phyloP scores from a whole-genome alignment of 2,329 filamentous ascomycete genomes.

The Aureobasidium subglaciale region DNA sequence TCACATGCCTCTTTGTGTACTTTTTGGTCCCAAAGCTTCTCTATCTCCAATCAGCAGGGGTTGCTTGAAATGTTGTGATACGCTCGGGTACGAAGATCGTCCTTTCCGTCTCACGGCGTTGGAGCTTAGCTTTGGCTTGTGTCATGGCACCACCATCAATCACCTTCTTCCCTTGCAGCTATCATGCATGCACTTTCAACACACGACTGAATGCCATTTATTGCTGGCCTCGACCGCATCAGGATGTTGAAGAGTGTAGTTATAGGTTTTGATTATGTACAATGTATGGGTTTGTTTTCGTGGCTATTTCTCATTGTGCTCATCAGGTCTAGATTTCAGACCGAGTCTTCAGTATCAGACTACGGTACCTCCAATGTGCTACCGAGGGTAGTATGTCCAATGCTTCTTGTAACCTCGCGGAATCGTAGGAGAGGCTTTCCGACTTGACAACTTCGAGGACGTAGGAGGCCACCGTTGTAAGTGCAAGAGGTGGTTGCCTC shows the following conservation, averaged over 20 bases:
- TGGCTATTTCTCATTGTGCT: background rate
- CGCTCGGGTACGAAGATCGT: background rate
- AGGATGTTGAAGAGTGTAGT: background rate
- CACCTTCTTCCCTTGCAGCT: background rate
- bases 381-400: background rate
- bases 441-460: conserved; percentile 49
- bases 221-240: background rate
- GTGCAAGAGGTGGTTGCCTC: conserved; percentile 54
- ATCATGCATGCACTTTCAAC: background rate
- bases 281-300: background rate
- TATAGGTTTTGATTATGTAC: conserved; percentile 1
- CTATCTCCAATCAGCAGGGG: background rate
- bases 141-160: conserved; percentile 2
- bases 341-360: background rate
- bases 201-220: background rate
- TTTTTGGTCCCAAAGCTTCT: conserved; percentile 5
- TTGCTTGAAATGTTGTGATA: background rate
- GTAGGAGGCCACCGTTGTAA: conserved; percentile 50
- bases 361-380: background rate
- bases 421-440: conserved; percentile 31
- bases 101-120: conserved; percentile 5
- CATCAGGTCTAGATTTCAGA: background rate
- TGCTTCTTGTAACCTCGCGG: background rate
- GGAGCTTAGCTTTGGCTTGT: background rate
- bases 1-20: conserved; percentile 12